Conservation (phyloP, 805 yeast genomes). For the Zygoascus flipseniorum region DNA sequence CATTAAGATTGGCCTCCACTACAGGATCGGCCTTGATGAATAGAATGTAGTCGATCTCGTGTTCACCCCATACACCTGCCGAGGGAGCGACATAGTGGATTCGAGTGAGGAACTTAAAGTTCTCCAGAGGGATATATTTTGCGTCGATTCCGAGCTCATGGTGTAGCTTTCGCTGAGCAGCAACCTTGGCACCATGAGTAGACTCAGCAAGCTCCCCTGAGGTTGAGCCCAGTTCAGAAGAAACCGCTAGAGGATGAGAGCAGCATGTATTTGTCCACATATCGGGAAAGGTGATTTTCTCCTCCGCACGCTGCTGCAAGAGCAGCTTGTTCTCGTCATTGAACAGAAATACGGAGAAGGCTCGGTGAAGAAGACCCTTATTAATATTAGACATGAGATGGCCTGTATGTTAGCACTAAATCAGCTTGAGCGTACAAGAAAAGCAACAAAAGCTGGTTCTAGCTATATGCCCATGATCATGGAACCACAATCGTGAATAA, state of each 20-base stretch:
- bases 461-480: too few species aligned
- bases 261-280: constrained; percentile 99
- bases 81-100: constrained; percentile 86
- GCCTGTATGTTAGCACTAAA: constrained; percentile 4
- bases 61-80: constrained; percentile 90
- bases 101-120: constrained; percentile 79
- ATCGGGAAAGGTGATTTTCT: constrained; percentile 91
- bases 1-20: constrained; percentile 59
- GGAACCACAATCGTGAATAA: too few species aligned
- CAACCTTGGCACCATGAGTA: constrained; percentile 69
- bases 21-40: constrained; percentile 53
- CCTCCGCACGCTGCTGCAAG: constrained; percentile 91
- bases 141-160: constrained; percentile 85
- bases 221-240: constrained; percentile 62
- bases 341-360: constrained; percentile 91
- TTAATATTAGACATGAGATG: constrained; percentile 77
- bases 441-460: not conserved
- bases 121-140: constrained; percentile 49
- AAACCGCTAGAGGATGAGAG: constrained; percentile 88
- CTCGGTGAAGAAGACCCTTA: constrained; percentile 83
- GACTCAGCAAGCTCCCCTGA: constrained; percentile 42
- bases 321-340: constrained; percentile 66
- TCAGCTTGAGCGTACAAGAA: not conserved
- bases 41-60: constrained; percentile 91
- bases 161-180: constrained; percentile 85